Conservation (phyloP, 441 rosid species). For the Hura crepitans region DNA sequence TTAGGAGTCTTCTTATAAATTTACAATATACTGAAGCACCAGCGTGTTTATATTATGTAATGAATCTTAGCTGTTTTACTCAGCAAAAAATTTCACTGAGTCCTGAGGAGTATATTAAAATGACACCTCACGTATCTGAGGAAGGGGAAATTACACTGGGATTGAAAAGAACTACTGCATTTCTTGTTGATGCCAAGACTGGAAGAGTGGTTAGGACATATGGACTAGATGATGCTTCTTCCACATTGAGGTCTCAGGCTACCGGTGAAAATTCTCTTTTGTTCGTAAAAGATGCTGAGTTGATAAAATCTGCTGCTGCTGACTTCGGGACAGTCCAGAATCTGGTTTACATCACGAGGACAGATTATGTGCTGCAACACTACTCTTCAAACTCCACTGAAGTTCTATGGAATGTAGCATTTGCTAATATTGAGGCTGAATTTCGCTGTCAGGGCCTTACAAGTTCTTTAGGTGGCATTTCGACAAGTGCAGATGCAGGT, state of each 20-base stretch:
- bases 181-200: conserved; percentile 61
- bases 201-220: conserved; percentile 58
- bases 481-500: conserved; percentile 28
- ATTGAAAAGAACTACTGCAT: conserved; percentile 55
- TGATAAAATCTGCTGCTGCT: conserved; percentile 38
- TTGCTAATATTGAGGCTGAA: conserved; percentile 78
- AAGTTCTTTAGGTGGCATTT: conserved; percentile 30
- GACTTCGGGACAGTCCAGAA: conserved; percentile 33
- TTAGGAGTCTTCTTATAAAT: neutral
- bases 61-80: neutral
- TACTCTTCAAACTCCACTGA: conserved; percentile 54
- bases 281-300: conserved; percentile 37
- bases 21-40: neutral
- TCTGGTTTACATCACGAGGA: conserved; percentile 57
- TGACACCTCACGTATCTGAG: conserved; percentile 44
- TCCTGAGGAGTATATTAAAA: conserved; percentile 56
- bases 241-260: conserved; percentile 24
- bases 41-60: neutral
- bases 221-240: conserved; percentile 38
- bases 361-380: conserved; percentile 66
- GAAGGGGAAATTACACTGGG: conserved; percentile 70
- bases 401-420: conserved; percentile 70
- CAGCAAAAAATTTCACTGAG: conserved; percentile 47
- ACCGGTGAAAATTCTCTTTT: conserved; percentile 39
- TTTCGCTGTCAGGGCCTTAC: conserved; percentile 45